Conservation (phyloP, 2,329 filamentous ascomycete species). For the Alternaria infectoria region DNA sequence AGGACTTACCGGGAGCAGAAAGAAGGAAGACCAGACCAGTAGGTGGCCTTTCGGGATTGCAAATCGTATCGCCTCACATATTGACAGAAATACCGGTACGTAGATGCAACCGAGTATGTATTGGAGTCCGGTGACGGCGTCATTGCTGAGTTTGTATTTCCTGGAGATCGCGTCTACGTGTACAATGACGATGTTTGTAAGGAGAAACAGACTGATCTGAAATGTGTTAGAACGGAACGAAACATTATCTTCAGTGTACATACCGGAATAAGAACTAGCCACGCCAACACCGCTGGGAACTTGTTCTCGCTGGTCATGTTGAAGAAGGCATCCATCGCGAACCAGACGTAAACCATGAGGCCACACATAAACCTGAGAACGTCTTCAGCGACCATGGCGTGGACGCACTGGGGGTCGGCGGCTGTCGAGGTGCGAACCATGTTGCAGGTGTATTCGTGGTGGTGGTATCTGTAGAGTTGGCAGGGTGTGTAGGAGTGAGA, state of each 20-base stretch:
- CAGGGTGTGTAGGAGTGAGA: not conserved
- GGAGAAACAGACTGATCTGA: not conserved
- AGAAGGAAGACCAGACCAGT: not conserved
- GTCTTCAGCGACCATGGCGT: not conserved
- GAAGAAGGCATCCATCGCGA: not conserved
- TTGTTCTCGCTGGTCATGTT: not conserved
- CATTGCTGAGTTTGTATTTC: not conserved
- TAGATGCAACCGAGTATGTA: not conserved
- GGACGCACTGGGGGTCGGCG: not conserved
- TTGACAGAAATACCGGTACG: not conserved
- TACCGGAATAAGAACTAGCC: not conserved
- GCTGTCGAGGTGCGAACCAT: not conserved
- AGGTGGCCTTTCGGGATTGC: not conserved
- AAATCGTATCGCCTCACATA: not conserved
- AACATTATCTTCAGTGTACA: not conserved
- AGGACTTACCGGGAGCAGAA: not conserved
- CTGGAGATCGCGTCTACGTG: not conserved
- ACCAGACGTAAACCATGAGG: not conserved
- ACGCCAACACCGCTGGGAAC: not conserved
- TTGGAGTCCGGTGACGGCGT: not conserved
- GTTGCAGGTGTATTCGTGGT: not conserved
- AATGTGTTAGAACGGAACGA: not conserved
- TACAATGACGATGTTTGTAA: not conserved
- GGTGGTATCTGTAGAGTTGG: not conserved
- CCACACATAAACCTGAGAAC: not conserved